Conservation (phyloP, 192 early-diverging fungal species). For the Coemansia sp. region DNA sequence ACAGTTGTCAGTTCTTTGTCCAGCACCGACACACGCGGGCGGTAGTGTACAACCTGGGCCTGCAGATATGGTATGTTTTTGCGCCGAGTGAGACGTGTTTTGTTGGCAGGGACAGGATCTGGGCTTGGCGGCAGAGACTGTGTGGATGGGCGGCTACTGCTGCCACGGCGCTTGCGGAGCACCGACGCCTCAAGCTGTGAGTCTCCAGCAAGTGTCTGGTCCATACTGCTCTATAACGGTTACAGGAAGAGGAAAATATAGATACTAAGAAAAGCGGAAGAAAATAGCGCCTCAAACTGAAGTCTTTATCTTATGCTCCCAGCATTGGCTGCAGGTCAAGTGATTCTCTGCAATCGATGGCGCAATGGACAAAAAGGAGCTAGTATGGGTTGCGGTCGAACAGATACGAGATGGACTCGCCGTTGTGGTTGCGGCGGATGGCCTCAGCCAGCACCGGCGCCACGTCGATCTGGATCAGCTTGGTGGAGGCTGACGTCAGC, state of each 20-base stretch:
- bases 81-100: background rate
- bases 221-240: background rate
- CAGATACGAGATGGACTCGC: constrained; percentile 89
- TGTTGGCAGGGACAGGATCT: background rate
- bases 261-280: background rate
- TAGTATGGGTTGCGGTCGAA: constrained; percentile 61
- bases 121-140: background rate
- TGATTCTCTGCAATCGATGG: constrained; percentile 1
- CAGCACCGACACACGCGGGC: constrained; percentile 66
- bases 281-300: background rate
- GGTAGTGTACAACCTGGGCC: constrained; percentile 63
- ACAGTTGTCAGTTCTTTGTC: constrained; percentile 83
- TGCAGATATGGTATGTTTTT: constrained; percentile 41
- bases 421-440: constrained; percentile 90
- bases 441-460: constrained; percentile 91
- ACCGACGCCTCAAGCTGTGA: background rate
- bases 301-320: too few species aligned
- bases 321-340: background rate
- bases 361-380: background rate
- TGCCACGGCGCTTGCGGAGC: background rate
- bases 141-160: background rate
- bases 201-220: background rate
- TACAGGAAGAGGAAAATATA: too few species aligned
- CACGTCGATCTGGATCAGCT: constrained; percentile 85
- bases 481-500: constrained; percentile 67